Base-by-base conservation (phyloP, 345 rosid species). In the Sapria himalayana region DNA sequence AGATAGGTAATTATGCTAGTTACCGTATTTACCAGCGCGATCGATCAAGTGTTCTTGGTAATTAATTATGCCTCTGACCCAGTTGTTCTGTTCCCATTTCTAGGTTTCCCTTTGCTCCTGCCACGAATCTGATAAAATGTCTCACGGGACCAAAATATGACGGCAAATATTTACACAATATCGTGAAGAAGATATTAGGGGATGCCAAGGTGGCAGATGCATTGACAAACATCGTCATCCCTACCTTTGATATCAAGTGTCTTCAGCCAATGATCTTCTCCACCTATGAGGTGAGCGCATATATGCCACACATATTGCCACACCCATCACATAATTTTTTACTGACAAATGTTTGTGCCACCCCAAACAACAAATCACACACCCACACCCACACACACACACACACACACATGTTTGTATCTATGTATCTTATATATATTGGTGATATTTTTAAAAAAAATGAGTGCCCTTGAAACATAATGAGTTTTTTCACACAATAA, bases 211-310 rank as follows among this genome's bases (percentile, higher is more conserved):
- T 81, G 54, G 57, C 49, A 21, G 67, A 81, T 59, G 63, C 93
- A 10, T 53, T 81, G 40, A 74, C 93, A 13, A 73, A 76, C 6
- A 63, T 81, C 15, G 75, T 81, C 7, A 80, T 80, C 41, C 84
- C 86, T 10, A 69, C 93, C 2, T 80, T 80, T 43, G 86, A 80
- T 60, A 65, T 81, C 56, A 67, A 63, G 41, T 25, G 25, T 19
- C 80, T 81, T 41, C 84, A 77, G 49, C 93, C 93, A 12, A 39
- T 57, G 21, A 64, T 77, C 46, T 81, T 81, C 49, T 69, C 73
- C 10, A 68, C 55, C 47, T 76, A 41, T 15, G 63, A 73, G 78
- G 86, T 67, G 3, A 2, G 15, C 1, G 9, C n/a, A 21, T 7
- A 9, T 6, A n/a, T n/a, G n/a, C n/a, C n/a, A n/a, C n/a, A n/a